Conservation (phyloP, 2,329 filamentous ascomycete genomes). For the Mycosphaerelloides madeirae region DNA sequence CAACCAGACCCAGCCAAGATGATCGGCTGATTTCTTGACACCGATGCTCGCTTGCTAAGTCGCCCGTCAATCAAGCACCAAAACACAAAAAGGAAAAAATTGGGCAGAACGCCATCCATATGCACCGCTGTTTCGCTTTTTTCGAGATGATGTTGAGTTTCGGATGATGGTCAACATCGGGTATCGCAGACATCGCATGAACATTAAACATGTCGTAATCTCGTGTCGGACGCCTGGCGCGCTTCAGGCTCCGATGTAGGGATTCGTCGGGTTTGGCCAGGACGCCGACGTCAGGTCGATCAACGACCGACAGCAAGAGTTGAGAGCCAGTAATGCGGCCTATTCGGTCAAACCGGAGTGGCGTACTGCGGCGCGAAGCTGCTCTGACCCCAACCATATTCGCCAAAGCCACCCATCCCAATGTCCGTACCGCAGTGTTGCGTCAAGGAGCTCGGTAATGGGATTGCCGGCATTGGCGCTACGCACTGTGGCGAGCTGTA, state of each 20-base stretch:
- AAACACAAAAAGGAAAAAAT: slow-evolving; percentile 12
- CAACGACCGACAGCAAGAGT: slow-evolving; percentile 29
- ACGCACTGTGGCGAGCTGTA: slow-evolving; percentile 74
- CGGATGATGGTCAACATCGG: slow-evolving; percentile 38
- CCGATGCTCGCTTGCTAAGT: slow-evolving; percentile 20
- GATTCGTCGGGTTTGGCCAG: slow-evolving; percentile 38
- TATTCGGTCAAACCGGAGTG: slow-evolving; percentile 74
- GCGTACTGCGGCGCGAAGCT: slow-evolving; percentile 68
- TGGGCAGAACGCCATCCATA: slow-evolving; percentile 50
- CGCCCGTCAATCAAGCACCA: slow-evolving; percentile 8
- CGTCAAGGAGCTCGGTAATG: slow-evolving; percentile 80
- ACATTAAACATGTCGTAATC: slow-evolving; percentile 33
- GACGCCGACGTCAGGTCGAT: slow-evolving; percentile 33
- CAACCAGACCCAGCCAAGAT: slow-evolving; percentile 6
- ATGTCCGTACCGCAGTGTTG: slow-evolving; percentile 73
- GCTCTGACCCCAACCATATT: slow-evolving; percentile 83
- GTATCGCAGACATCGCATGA: slow-evolving; percentile 38
- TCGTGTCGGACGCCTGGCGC: slow-evolving; percentile 41
- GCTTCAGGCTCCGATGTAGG: slow-evolving; percentile 32
- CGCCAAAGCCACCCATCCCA: slow-evolving; percentile 59
- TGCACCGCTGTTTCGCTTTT: slow-evolving; percentile 37
- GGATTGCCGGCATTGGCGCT: slow-evolving; percentile 69
- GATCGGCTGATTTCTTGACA: slow-evolving; percentile 8
- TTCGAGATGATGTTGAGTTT: slow-evolving; percentile 34
- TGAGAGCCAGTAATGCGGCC: slow-evolving; percentile 33